These are phyloP conservation scores for Termitomyces sp. DNA, from an alignment of 768 basidiomycete genomes.

Conservation along the genomic window DNA sequence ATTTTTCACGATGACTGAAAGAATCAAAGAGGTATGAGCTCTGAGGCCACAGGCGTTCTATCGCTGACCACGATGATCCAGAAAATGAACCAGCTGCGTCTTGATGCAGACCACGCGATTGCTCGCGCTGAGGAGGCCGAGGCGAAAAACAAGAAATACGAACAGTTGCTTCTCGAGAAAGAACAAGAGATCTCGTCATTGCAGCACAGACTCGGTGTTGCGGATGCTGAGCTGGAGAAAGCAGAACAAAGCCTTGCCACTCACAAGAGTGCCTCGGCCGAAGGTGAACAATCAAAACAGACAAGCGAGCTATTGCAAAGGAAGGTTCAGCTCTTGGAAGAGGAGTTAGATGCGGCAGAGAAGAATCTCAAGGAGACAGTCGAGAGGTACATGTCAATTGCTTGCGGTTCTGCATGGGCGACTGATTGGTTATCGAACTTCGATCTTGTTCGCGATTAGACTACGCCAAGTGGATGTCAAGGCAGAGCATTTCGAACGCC, in stretches of 20 bases:
- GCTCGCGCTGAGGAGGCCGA: slow-evolving; percentile 87
- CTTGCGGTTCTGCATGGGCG: neutral
- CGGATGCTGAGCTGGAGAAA: slow-evolving; percentile 70
- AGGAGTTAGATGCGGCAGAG: slow-evolving; percentile 93
- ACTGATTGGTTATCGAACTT: slow-evolving; percentile 15
- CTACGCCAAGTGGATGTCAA: slow-evolving; percentile 96
- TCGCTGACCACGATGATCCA: slow-evolving; percentile 32
- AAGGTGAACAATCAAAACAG: slow-evolving; percentile 66
- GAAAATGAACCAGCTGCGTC: slow-evolving; percentile 77
- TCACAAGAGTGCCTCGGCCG: slow-evolving; percentile 59
- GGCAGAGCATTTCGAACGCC: slow-evolving; percentile 96
- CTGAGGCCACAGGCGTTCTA: neutral
- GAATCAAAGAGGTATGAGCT: slow-evolving; percentile 45
- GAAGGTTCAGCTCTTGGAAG: slow-evolving; percentile 90
- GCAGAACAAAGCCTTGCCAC: slow-evolving; percentile 62
- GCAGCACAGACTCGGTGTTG: slow-evolving; percentile 58
- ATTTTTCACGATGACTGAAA: slow-evolving; percentile 39
- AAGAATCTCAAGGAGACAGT: slow-evolving; percentile 95
- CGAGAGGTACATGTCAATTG: slow-evolving; percentile 74
- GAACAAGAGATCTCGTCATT: slow-evolving; percentile 88
- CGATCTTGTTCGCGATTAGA: slow-evolving; percentile 36
- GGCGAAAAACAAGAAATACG: slow-evolving; percentile 70
- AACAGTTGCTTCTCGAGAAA: slow-evolving; percentile 70
- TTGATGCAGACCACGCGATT: slow-evolving; percentile 80
- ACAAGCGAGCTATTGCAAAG: slow-evolving; percentile 70